A percentile compares a stretch with the other conserved stretches of the same genome.
phyloP scores from a whole-genome alignment of 2,329 filamentous ascomycete species.

The Penicillium sp. region DNA sequence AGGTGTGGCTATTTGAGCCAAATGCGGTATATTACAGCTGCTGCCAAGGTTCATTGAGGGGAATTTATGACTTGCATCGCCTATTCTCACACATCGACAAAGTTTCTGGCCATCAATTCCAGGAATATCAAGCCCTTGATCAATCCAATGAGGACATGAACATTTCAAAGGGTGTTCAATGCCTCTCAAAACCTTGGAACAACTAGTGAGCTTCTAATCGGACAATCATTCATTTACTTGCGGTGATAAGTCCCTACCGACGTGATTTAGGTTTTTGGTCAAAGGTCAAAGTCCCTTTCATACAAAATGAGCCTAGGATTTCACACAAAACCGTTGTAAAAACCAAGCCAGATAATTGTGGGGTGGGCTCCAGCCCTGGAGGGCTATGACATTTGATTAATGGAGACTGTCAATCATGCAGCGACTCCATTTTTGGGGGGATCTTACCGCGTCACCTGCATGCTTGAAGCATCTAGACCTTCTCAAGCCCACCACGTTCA shows the following conservation, averaged over 20 bases:
- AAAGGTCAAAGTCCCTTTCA: not conserved
- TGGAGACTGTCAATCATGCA: not conserved
- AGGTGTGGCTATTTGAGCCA: not conserved
- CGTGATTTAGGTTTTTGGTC: too few species aligned
- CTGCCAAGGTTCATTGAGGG: not conserved
- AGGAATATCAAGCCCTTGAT: not conserved
- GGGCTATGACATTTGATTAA: not conserved
- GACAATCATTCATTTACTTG: not conserved
- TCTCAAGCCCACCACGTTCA: not conserved
- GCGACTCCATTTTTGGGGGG: conserved; percentile 1
- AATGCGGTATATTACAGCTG: not conserved
- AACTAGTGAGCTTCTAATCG: not conserved
- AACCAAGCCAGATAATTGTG: not conserved
- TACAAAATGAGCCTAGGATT: not conserved
- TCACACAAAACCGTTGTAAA: not conserved
- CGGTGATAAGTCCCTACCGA: not conserved
- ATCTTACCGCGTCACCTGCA: conserved; percentile 9
- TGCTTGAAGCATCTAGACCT: conserved; percentile 8
- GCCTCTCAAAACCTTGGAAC: not conserved
- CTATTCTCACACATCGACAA: not conserved
- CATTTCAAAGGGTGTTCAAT: not conserved
- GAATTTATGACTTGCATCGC: conserved; percentile 5
- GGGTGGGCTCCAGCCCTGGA: not conserved
- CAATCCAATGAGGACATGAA: not conserved
- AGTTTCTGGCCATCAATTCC: not conserved